These are phyloP conservation scores for Aphanoascus verrucosus DNA, from an alignment of 2,329 filamentous ascomycete species.

Conservation along the genomic window DNA sequence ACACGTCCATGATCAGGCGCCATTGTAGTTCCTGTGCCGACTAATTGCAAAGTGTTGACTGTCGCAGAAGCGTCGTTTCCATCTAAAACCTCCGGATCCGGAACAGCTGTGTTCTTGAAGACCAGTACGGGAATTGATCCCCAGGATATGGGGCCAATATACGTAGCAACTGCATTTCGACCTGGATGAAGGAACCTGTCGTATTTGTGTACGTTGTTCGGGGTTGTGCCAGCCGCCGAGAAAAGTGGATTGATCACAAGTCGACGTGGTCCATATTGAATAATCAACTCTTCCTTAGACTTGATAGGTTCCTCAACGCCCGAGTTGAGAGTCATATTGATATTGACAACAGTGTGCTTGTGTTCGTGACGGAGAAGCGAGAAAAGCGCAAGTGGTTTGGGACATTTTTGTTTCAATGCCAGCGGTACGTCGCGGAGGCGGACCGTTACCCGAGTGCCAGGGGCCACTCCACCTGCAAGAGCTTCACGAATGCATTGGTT, in stretches of 20 bases:
- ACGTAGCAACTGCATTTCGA: constrained; percentile 76
- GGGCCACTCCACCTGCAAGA: constrained; percentile 72
- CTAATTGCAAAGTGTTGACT: constrained; percentile 51
- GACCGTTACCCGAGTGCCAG: constrained; percentile 73
- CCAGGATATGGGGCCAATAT: constrained; percentile 86
- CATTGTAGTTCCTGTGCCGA: constrained; percentile 79
- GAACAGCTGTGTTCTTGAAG: constrained; percentile 50
- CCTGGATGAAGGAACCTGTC: constrained; percentile 85
- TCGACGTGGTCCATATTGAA: constrained; percentile 81
- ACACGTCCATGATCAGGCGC: constrained; percentile 65
- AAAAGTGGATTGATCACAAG: constrained; percentile 84
- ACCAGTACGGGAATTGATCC: constrained; percentile 82
- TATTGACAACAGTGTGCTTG: constrained; percentile 82
- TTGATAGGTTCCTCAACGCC: constrained; percentile 67
- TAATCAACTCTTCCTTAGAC: constrained; percentile 81
- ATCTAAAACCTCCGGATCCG: constrained; percentile 34
- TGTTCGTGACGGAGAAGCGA: constrained; percentile 89
- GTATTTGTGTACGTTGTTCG: constrained; percentile 96
- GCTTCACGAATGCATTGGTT: constrained; percentile 69
- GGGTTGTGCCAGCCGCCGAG: constrained; percentile 77
- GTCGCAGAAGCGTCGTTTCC: constrained; percentile 34
- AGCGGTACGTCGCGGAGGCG: constrained; percentile 55
- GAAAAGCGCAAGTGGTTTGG: constrained; percentile 61
- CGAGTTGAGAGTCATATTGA: constrained; percentile 74
- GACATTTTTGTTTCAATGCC: constrained; percentile 41